Conservation (phyloP, 148 eudicot genomes). For the Rhododendron ferrugineum region DNA sequence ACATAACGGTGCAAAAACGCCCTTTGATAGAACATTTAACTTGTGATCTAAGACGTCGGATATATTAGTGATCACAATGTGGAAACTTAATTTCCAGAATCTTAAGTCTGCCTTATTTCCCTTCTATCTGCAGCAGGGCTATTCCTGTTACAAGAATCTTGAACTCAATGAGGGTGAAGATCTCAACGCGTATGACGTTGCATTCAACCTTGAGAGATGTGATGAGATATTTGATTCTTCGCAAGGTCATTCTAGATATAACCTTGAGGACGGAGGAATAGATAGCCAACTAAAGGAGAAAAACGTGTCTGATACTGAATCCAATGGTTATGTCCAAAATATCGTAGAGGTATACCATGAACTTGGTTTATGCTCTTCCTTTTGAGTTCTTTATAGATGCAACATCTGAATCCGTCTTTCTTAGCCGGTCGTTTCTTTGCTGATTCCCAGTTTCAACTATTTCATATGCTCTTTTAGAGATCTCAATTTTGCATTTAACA, state of each 20-base stretch:
- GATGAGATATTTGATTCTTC: slow-evolving; percentile 29
- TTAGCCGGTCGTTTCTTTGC: background rate
- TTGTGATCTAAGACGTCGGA: background rate
- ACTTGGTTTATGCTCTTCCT: background rate
- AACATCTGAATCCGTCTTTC: background rate
- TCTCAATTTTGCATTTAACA: background rate
- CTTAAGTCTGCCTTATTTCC: background rate
- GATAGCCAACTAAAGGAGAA: slow-evolving; percentile 29
- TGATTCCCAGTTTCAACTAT: background rate
- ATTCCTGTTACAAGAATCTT: slow-evolving; percentile 15
- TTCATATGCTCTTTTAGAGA: background rate
- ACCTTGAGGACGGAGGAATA: slow-evolving; percentile 19
- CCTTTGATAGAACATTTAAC: background rate
- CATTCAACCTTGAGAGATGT: slow-evolving; percentile 28
- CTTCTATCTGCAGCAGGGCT: slow-evolving; percentile 7
- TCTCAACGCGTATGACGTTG: slow-evolving; percentile 31
- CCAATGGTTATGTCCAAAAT: slow-evolving; percentile 26
- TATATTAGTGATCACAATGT: background rate
- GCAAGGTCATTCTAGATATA: slow-evolving; percentile 19
- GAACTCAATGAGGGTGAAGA: slow-evolving; percentile 29
- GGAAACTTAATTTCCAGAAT: background rate
- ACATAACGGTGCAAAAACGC: background rate
- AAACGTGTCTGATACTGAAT: slow-evolving; percentile 24
- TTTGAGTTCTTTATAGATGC: background rate
- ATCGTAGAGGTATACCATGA: slow-evolving; percentile 27